These are phyloP conservation scores for Lipomyces lipofer DNA, from an alignment of 805 yeast species.

Conservation along the genomic window DNA sequence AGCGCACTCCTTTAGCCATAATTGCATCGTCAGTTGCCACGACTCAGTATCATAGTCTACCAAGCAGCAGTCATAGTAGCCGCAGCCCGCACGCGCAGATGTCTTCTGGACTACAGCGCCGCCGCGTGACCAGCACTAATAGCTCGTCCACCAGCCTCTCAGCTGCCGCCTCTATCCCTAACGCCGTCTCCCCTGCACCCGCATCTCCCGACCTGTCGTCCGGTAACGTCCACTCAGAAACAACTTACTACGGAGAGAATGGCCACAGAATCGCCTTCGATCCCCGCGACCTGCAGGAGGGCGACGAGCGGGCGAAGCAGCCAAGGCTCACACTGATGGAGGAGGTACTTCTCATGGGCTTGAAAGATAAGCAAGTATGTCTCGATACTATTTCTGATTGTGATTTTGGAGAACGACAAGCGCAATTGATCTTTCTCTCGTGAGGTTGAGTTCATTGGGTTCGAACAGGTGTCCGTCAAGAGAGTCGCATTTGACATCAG, in stretches of 20 bases:
- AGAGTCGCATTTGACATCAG: too few relatives aligned
- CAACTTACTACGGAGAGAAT: constrained; percentile 20
- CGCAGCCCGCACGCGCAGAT: constrained; percentile 6
- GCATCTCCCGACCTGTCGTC: constrained; percentile 11
- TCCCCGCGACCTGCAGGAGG: constrained; percentile 60
- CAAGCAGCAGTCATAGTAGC: background rate
- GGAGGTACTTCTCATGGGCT: constrained; percentile 88
- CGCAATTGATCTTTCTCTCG: too few relatives aligned
- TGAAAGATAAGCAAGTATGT: constrained; percentile 76
- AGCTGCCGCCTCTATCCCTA: constrained; percentile 3
- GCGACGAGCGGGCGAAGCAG: constrained; percentile 47
- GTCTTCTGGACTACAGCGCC: constrained; percentile 33
- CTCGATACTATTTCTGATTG: too few relatives aligned
- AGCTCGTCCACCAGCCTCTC: constrained; percentile 11
- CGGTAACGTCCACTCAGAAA: background rate
- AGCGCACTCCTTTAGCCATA: too few relatives aligned
- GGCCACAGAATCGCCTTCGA: constrained; percentile 79
- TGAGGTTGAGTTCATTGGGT: too few relatives aligned
- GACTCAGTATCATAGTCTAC: too few relatives aligned
- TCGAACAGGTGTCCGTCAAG: too few relatives aligned
- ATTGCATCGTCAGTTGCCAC: too few relatives aligned
- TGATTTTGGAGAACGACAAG: too few relatives aligned
- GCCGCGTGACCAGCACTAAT: constrained; percentile 24
- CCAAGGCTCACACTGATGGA: constrained; percentile 94
- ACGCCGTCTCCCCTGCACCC: constrained; percentile 2